Base-by-base conservation (phyloP, 2,329 filamentous ascomycete genomes). In the Trichoderma brevicompactum region DNA sequence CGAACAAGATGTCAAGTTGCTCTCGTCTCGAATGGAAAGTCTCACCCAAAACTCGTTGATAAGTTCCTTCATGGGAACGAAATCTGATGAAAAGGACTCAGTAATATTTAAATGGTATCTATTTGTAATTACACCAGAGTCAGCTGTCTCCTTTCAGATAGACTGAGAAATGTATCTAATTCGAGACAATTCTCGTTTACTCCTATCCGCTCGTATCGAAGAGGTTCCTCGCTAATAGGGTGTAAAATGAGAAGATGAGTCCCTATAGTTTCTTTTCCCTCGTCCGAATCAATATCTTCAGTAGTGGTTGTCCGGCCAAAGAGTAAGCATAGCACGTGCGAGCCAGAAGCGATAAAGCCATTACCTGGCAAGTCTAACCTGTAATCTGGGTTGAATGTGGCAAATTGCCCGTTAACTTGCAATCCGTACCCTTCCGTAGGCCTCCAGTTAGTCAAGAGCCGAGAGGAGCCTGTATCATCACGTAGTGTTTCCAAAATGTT, bases 181-280 rank as follows among this genome's bases (percentile, higher is more conserved):
- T 61, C 46, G n/a, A 65, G 10, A 53, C 48, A 41, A n/a, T 34
- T 19, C 13, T 36, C 44, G 17, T 12, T 48, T 17, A 61, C 49
- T 55, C 64, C 64, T 1, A 65, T 48, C 8, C 64, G 15, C 36
- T 65, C 64, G 12, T 65, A 65, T 5, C 3, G 48, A 32, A 43
- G 28, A 52, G 28, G 17, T 7, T 28, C 12, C 9, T 53, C 55
- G 3, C 43, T 50, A 15, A 36, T 17, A 38, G 7, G 8, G 40
- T 41, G 55, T 34, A 65, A 28, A 5, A 65, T 7, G 40, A 65
- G 56, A 10, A 50, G 52, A 23, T 55, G 15, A 34, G 49, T 36
- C 3, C 17, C 40, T 12, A 46, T 7, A 10, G 34, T 50, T 19
- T 49, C 41, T 15, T 5, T 36, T 10, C 13, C 58, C 7, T 52